Evolutionary conservation across 164 flowering plant genomes (phyloP).

Genomic region (Berberis thunbergii): DNA sequence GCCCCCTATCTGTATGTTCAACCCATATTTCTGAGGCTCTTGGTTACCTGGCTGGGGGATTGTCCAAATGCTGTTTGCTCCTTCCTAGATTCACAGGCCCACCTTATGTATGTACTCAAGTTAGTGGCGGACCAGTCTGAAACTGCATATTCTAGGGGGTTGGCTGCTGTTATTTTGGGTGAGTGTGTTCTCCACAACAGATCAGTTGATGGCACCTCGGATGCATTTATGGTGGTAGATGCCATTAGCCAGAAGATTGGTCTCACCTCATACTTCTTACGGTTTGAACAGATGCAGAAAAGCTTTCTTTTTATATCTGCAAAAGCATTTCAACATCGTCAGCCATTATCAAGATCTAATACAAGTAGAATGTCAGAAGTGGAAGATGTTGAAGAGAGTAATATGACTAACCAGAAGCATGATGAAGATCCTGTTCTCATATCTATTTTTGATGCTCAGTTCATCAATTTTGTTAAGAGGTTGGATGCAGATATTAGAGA

Average conservation of each 20-base stretch:
- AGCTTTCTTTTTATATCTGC: conserved; percentile 41
- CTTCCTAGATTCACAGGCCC: conserved; percentile 78
- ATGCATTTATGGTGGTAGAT: conserved; percentile 71
- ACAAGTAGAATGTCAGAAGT: conserved; percentile 54
- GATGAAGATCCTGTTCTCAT: conserved; percentile 60
- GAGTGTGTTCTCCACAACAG: conserved; percentile 76
- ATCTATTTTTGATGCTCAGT: conserved; percentile 52
- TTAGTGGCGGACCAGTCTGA: conserved; percentile 50
- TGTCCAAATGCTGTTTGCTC: conserved; percentile 75
- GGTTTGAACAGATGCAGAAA: conserved; percentile 82
- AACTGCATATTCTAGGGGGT: conserved; percentile 52
- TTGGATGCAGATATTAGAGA: conserved; percentile 73
- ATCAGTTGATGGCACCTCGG: conserved; percentile 38
- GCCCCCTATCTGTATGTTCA: conserved; percentile 37
- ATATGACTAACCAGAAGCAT: conserved; percentile 29
- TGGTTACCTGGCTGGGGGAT: conserved; percentile 75
- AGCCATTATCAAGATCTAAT: conserved; percentile 60
- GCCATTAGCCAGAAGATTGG: conserved; percentile 84
- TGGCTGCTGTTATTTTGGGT: conserved; percentile 84
- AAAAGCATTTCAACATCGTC: conserved; percentile 36
- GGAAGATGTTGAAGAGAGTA: conserved; percentile 47
- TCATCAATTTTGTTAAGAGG: conserved; percentile 43
- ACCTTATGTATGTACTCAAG: conserved; percentile 83
- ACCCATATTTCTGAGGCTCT: conserved; percentile 64
- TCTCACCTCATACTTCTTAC: conserved; percentile 64